Percentiles rank a stretch among this genome's conserved stretches.
These are phyloP conservation scores for Sarcocystis neurona DNA, from an alignment of 169 alveolate genomes.

Conservation along the genomic window DNA sequence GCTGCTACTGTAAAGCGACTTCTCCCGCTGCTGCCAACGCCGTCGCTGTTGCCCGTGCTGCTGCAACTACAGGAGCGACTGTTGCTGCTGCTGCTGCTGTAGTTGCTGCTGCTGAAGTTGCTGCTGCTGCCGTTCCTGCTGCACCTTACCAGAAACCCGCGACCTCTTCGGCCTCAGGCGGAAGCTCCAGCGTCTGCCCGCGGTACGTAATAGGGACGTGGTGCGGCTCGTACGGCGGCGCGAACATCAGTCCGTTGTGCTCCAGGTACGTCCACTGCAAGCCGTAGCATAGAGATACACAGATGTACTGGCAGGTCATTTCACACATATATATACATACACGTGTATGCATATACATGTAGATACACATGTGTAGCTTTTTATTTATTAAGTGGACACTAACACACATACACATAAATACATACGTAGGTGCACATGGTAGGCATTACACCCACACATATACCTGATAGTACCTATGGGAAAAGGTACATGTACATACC, in stretches of 20 bases:
- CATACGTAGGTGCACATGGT: too few species aligned
- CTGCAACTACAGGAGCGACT: too few species aligned
- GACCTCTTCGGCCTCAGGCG: constrained; percentile 95
- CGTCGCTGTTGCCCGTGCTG: too few species aligned
- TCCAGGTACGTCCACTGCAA: constrained; percentile 87
- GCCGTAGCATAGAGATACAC: background rate
- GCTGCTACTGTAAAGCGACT: too few species aligned
- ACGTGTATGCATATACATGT: background rate
- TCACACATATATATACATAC: background rate
- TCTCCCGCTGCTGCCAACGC: too few species aligned
- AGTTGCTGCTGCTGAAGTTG: too few species aligned
- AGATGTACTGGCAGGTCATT: background rate
- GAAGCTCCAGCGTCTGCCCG: constrained; percentile 84
- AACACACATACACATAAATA: background rate
- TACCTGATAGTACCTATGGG: too few species aligned
- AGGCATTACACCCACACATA: too few species aligned
- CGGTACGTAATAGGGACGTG: constrained; percentile 78
- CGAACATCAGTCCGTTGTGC: constrained; percentile 88
- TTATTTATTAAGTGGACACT: background rate
- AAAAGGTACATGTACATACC: too few species aligned
- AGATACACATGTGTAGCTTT: background rate
- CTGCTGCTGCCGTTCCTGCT: background rate
- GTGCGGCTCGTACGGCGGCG: constrained; percentile 89
- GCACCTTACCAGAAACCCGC: constrained; percentile 91
- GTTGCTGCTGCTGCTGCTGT: too few species aligned